Evolutionary conservation across 768 basidiomycete genomes (phyloP).

Genomic region (Mycena rebaudengoi): DNA sequence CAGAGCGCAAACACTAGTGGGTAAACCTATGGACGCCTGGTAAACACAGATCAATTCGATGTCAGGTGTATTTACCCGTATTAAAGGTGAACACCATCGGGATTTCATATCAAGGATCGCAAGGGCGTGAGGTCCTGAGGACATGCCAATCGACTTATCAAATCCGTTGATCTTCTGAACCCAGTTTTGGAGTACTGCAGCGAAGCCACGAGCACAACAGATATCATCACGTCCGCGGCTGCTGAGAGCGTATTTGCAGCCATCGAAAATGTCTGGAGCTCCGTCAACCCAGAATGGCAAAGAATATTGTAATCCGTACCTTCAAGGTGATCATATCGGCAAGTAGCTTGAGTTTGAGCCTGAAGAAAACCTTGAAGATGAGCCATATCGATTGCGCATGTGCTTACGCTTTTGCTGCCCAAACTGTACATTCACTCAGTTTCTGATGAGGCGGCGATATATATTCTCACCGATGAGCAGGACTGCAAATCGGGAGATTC

Average conservation of each 20-base stretch:
- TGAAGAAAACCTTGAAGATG: not conserved
- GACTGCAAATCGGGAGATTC: not conserved
- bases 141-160: conserved; percentile 13
- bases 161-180: not conserved
- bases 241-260: too few species aligned
- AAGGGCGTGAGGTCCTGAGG: not conserved
- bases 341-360: not conserved
- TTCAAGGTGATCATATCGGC: not conserved
- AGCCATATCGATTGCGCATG: not conserved
- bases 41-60: not conserved
- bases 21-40: not conserved
- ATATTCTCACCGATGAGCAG: not conserved
- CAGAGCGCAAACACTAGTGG: not conserved
- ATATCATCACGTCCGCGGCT: conserved; percentile 7
- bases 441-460: too few species aligned
- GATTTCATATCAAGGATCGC: not conserved
- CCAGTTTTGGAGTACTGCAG: not conserved
- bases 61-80: not conserved
- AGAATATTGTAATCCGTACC: not conserved
- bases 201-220: not conserved
- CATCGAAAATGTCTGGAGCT: not conserved
- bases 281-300: not conserved
- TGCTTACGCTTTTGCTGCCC: conserved; percentile 1
- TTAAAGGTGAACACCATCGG: conserved; percentile 5
- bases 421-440: not conserved